Conservation (phyloP, 495 filamentous ascomycete genomes). For the Neurospora sp. region DNA sequence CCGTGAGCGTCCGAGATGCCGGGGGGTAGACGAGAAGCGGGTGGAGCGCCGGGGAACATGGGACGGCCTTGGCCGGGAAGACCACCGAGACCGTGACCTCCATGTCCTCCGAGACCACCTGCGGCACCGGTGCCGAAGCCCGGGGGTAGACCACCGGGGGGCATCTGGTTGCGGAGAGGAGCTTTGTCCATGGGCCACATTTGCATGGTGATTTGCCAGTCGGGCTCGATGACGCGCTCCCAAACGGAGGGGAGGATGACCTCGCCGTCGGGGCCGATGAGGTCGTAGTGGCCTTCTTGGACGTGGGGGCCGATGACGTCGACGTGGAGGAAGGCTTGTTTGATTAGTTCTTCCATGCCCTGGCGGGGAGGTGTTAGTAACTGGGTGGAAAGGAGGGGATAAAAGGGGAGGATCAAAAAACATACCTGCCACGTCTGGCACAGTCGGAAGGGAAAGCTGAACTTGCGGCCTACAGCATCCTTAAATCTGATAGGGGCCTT, state of each 20-base stretch:
- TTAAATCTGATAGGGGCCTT: conserved; percentile 65
- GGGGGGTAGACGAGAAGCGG: not conserved
- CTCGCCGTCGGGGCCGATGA: conserved; percentile 72
- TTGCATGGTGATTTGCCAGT: conserved; percentile 88
- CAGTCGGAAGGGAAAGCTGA: conserved; percentile 72
- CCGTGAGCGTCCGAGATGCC: not conserved
- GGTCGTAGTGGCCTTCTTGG: conserved; percentile 74
- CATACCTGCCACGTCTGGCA: conserved; percentile 74
- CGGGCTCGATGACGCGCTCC: conserved; percentile 77
- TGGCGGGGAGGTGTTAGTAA: conserved; percentile 15
- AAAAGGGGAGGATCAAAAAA: conserved; percentile 2
- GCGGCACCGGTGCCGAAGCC: not conserved
- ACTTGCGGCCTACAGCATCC: conserved; percentile 77
- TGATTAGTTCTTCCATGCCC: conserved; percentile 81
- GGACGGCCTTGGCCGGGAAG: not conserved
- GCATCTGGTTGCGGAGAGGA: conserved; percentile 10
- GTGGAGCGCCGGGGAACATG: not conserved
- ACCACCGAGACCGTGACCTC: not conserved
- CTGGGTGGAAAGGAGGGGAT: not conserved
- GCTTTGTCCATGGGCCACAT: conserved; percentile 79
- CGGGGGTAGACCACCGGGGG: conserved; percentile 7
- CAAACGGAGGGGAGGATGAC: conserved; percentile 83
- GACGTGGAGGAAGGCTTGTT: conserved; percentile 78
- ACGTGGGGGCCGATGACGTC: conserved; percentile 76
- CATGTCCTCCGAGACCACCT: not conserved